phyloP scores from a whole-genome alignment of 179 eudicot species.

The Drosera spatulata region DNA sequence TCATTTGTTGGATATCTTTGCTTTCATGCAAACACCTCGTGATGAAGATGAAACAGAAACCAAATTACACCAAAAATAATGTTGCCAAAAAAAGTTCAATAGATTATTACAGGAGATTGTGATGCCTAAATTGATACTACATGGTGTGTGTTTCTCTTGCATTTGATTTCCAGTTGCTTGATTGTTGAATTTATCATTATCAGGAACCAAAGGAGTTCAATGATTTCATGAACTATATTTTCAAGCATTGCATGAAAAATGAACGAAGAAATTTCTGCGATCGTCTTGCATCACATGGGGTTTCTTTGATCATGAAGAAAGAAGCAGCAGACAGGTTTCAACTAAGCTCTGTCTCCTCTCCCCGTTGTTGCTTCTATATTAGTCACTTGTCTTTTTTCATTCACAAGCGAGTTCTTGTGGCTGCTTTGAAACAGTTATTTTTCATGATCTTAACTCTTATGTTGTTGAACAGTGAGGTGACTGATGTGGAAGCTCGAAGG shows the following conservation, averaged over 20 bases:
- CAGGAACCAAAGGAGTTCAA: conserved; percentile 84
- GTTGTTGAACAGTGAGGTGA: conserved; percentile 39
- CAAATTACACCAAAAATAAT: neutral
- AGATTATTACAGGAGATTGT: neutral
- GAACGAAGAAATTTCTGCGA: conserved; percentile 40
- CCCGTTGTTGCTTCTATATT: neutral
- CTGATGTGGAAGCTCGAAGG: conserved; percentile 45
- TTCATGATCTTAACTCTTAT: conserved; percentile 1
- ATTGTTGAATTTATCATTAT: conserved; percentile 8
- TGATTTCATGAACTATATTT: conserved; percentile 44
- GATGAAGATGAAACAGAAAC: neutral
- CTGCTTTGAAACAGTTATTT: neutral
- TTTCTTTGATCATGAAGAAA: conserved; percentile 59
- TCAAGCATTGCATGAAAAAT: conserved; percentile 45
- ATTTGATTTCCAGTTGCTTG: neutral
- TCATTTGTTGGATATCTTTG: neutral
- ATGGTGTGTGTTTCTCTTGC: neutral
- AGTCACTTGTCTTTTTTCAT: neutral
- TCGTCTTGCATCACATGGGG: conserved; percentile 41
- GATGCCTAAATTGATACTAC: neutral
- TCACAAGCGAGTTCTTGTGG: neutral
- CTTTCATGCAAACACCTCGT: neutral
- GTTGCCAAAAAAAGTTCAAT: neutral
- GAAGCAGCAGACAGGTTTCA: conserved; percentile 82
- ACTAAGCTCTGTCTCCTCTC: neutral